These are phyloP conservation scores for Suillus clintonianus DNA, from an alignment of 768 basidiomycete genomes.

Conservation along the genomic window DNA sequence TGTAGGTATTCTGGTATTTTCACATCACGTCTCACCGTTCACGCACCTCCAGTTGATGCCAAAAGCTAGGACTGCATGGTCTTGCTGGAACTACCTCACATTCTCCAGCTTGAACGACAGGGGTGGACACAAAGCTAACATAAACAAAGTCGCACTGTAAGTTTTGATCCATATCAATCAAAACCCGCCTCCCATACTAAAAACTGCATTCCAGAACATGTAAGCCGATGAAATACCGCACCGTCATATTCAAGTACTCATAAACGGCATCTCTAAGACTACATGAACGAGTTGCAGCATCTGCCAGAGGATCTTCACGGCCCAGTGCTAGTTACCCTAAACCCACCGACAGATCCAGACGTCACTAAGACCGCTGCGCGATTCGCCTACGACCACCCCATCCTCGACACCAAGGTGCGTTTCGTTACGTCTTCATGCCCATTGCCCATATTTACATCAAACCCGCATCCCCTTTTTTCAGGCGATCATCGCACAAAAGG, in stretches of 20 bases:
- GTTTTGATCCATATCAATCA: conserved; percentile 20
- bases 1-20: conserved; percentile 38
- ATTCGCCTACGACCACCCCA: conserved; percentile 70
- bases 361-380: conserved; percentile 46
- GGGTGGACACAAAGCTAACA: conserved; percentile 45
- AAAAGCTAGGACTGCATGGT: conserved; percentile 58
- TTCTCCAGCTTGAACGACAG: conserved; percentile 39
- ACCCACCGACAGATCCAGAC: conserved; percentile 59
- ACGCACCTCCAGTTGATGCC: conserved; percentile 62
- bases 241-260: not conserved
- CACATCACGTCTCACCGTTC: not conserved
- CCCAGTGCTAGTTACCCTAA: conserved; percentile 70
- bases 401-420: conserved; percentile 54
- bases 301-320: conserved; percentile 56
- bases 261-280: conserved; percentile 41
- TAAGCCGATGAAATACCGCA: conserved; percentile 18
- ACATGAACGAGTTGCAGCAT: conserved; percentile 78
- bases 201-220: conserved; percentile 49
- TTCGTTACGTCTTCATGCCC: not conserved
- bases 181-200: not conserved
- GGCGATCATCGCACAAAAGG: conserved; percentile 56
- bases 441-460: not conserved
- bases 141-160: conserved; percentile 63
- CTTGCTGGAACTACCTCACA: conserved; percentile 81
- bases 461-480: conserved; percentile 14